Conservation (phyloP, 2,329 filamentous ascomycete genomes). For the Fusarium tuaranense region DNA sequence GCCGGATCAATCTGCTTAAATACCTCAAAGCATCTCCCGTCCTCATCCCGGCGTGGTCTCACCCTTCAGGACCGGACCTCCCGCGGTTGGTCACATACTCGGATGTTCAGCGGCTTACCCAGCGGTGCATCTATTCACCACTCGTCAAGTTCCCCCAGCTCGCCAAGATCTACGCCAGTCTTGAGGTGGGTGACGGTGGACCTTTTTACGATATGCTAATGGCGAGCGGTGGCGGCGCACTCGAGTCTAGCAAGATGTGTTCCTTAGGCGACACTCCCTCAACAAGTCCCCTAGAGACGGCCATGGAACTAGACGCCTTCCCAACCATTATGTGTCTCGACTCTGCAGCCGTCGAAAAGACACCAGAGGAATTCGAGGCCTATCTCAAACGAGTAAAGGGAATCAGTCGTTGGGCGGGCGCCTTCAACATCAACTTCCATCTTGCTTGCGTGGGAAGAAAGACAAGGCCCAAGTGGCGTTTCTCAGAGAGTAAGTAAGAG, state of each 20-base stretch:
- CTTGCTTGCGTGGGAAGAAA: slow-evolving; percentile 54
- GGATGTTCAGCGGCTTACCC: slow-evolving; percentile 57
- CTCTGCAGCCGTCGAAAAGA: slow-evolving; percentile 45
- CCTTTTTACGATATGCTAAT: slow-evolving; percentile 55
- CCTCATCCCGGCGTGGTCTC: slow-evolving; percentile 50
- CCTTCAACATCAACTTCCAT: slow-evolving; percentile 55
- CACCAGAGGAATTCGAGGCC: slow-evolving; percentile 49
- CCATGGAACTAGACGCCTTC: slow-evolving; percentile 53
- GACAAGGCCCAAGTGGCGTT: slow-evolving; percentile 54
- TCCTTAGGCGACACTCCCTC: slow-evolving; percentile 44
- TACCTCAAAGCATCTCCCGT: slow-evolving; percentile 57
- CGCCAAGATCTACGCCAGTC: slow-evolving; percentile 56
- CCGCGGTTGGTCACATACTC: slow-evolving; percentile 64
- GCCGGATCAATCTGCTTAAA: slow-evolving; percentile 55
- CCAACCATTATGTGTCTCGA: slow-evolving; percentile 62
- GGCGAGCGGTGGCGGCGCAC: slow-evolving; percentile 2
- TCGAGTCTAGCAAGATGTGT: slow-evolving; percentile 34
- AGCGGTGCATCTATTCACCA: slow-evolving; percentile 59
- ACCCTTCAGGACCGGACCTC: slow-evolving; percentile 50
- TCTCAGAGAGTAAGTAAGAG: slow-evolving; percentile 46
- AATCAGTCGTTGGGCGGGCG: slow-evolving; percentile 57
- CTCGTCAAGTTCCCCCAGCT: slow-evolving; percentile 55
- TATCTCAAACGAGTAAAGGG: slow-evolving; percentile 49
- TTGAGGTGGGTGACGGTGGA: slow-evolving; percentile 58
- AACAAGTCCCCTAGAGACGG: slow-evolving; percentile 42